Percentiles rank a stretch among this genome's conserved stretches.
Evolutionary conservation across 2,329 filamentous ascomycete genomes (phyloP).

Genomic region (Camptophora hylomeconis): DNA sequence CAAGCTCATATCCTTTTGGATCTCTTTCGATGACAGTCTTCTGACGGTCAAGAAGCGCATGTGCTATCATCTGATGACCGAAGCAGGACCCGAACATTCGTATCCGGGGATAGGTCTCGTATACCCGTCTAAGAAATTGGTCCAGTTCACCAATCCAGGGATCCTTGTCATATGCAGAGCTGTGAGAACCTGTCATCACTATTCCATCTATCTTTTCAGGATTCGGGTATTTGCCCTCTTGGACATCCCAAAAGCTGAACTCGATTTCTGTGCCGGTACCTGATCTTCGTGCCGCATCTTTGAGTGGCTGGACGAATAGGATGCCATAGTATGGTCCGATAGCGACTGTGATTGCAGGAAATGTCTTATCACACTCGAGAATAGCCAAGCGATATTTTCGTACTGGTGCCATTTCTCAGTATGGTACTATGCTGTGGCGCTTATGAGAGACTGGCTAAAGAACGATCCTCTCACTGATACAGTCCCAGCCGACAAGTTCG

Average conservation of each 20-base stretch:
- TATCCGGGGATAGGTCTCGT: slow-evolving; percentile 1
- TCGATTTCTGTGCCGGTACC: not conserved
- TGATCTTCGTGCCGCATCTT: not conserved
- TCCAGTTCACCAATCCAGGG: slow-evolving; percentile 2
- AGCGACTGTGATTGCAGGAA: not conserved
- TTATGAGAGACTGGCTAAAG: no score
- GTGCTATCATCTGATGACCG: slow-evolving; percentile 3
- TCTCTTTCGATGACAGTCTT: slow-evolving; percentile 1
- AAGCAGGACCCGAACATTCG: slow-evolving; percentile 2
- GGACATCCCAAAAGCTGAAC: slow-evolving; percentile 1
- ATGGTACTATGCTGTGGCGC: no score
- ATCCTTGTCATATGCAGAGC: slow-evolving; percentile 1
- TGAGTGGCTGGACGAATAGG: not conserved
- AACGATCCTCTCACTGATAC: no score
- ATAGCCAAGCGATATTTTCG: no score
- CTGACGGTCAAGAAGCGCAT: not conserved
- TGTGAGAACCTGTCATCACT: slow-evolving; percentile 1
- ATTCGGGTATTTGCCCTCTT: slow-evolving; percentile 1
- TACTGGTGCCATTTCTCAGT: no score
- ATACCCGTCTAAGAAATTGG: slow-evolving; percentile 2
- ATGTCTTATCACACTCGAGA: slow-evolving; percentile 2
- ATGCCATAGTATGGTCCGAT: slow-evolving; percentile 3
- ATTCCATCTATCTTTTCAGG: slow-evolving; percentile 1
- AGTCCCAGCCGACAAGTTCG: no score
- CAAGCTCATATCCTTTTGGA: slow-evolving; percentile 1